Percentiles rank a stretch among this genome's conserved stretches.
phyloP scores from a whole-genome alignment of 805 yeast species.

The Barnettozyma wickerhamii region DNA sequence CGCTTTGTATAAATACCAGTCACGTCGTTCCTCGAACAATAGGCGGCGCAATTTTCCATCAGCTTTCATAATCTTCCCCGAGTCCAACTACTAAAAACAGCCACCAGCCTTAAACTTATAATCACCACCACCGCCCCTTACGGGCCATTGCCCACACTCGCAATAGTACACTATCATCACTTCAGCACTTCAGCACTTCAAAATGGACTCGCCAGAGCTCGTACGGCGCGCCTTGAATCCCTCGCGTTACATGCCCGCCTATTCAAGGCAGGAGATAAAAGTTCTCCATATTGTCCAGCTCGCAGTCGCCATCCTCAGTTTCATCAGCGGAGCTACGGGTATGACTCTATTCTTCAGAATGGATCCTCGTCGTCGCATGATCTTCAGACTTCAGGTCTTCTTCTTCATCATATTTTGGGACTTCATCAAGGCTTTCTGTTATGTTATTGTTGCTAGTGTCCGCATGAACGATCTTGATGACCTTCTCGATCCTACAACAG shows the following conservation, averaged over 20 bases:
- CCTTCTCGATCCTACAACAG: not conserved
- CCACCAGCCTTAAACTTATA: too few relatives aligned
- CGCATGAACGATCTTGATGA: not conserved
- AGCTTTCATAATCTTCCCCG: too few relatives aligned
- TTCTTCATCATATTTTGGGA: slow-evolving; percentile 15
- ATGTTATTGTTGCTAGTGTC: slow-evolving; percentile 4
- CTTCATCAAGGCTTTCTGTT: slow-evolving; percentile 15
- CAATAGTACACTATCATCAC: too few relatives aligned
- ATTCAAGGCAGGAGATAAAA: slow-evolving; percentile 6
- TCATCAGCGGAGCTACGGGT: slow-evolving; percentile 15
- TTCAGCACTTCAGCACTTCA: too few relatives aligned
- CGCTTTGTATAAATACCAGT: too few relatives aligned
- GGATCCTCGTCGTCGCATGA: slow-evolving; percentile 19
- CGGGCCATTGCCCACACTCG: too few relatives aligned
- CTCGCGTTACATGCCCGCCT: not conserved
- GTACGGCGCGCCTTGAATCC: not conserved
- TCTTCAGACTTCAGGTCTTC: slow-evolving; percentile 20
- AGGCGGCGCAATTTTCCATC: too few relatives aligned
- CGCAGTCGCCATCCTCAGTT: slow-evolving; percentile 11
- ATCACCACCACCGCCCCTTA: too few relatives aligned
- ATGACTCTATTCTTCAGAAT: slow-evolving; percentile 18
- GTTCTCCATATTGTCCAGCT: slow-evolving; percentile 12
- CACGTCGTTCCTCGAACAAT: too few relatives aligned
- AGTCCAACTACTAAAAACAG: too few relatives aligned
- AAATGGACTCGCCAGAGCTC: not conserved